Evolutionary conservation across 768 basidiomycete species (phyloP).

Genomic region (Lactifluus subvellereus): DNA sequence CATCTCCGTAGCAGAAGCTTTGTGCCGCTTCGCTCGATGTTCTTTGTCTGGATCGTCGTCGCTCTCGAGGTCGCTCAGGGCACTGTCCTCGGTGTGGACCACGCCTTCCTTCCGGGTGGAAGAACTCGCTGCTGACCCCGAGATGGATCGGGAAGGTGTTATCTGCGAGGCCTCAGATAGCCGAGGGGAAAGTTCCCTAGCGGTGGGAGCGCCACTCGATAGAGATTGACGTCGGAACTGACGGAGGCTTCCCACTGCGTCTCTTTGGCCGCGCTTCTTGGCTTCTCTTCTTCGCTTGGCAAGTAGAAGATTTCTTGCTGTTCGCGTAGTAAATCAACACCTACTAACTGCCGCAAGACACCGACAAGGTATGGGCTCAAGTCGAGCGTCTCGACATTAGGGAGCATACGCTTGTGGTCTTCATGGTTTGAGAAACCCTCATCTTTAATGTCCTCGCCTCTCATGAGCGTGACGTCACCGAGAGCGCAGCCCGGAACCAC

Average conservation of each 20-base stretch:
- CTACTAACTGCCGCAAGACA: constrained; percentile 54
- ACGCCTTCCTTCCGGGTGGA: background rate
- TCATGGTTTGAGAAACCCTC: constrained; percentile 50
- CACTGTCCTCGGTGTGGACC: background rate
- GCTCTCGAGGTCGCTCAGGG: constrained; percentile 7
- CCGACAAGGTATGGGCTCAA: constrained; percentile 51
- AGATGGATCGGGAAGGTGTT: constrained; percentile 5
- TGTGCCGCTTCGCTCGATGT: constrained; percentile 12
- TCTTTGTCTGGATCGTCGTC: background rate
- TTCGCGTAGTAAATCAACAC: constrained; percentile 57
- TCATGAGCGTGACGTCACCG: constrained; percentile 49
- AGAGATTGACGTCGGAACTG: constrained; percentile 19
- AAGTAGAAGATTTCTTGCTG: constrained; percentile 60
- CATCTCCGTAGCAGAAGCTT: background rate
- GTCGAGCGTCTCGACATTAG: constrained; percentile 44
- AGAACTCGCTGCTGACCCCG: constrained; percentile 9
- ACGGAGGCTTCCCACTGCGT: constrained; percentile 12
- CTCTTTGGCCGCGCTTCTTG: constrained; percentile 19
- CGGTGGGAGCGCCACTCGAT: constrained; percentile 1
- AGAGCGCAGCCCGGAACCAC: constrained; percentile 67
- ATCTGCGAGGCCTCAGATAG: constrained; percentile 7
- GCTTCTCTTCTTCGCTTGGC: constrained; percentile 43
- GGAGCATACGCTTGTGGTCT: constrained; percentile 43
- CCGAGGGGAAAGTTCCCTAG: constrained; percentile 13
- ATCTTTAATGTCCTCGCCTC: constrained; percentile 52